These are phyloP conservation scores for Orbilia javanica DNA, from an alignment of 2,329 filamentous ascomycete species.

Conservation along the genomic window DNA sequence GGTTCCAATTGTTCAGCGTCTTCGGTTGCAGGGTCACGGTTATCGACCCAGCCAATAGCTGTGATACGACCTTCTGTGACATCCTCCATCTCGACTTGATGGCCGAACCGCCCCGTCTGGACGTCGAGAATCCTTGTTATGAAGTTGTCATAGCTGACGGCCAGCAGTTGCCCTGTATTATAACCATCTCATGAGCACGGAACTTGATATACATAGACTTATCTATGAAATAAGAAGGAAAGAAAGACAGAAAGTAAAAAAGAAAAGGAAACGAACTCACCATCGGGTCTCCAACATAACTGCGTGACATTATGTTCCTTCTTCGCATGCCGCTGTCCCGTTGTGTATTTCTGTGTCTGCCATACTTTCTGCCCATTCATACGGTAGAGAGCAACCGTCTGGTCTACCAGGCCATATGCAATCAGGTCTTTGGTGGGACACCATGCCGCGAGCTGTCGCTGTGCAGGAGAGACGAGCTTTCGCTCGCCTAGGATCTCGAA, in stretches of 20 bases:
- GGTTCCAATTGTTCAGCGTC: constrained; percentile 52
- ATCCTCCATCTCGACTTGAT: constrained; percentile 61
- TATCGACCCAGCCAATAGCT: constrained; percentile 62
- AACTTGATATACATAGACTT: background rate
- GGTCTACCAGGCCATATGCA: constrained; percentile 60
- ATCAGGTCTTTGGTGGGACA: constrained; percentile 62
- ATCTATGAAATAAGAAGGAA: background rate
- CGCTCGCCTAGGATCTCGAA: constrained; percentile 61
- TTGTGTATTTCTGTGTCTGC: constrained; percentile 56
- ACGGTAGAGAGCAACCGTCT: constrained; percentile 61
- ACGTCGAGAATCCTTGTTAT: constrained; percentile 62
- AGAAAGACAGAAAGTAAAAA: background rate
- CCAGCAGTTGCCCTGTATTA: constrained; percentile 60
- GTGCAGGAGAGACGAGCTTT: constrained; percentile 60
- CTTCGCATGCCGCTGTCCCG: constrained; percentile 58
- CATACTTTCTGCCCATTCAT: constrained; percentile 63
- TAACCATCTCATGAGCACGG: background rate
- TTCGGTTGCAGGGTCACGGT: constrained; percentile 52
- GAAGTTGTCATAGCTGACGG: constrained; percentile 62
- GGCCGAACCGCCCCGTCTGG: constrained; percentile 62
- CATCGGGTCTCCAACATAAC: constrained; percentile 62
- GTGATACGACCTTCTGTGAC: constrained; percentile 60
- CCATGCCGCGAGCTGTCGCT: constrained; percentile 61
- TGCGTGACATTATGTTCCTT: constrained; percentile 60
- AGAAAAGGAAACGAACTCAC: no score